A percentile compares a stretch with the other conserved stretches of the same genome.
Evolutionary conservation across 176 grass and related monocot species (phyloP).

Genomic region (Aegilops sharonensis): DNA sequence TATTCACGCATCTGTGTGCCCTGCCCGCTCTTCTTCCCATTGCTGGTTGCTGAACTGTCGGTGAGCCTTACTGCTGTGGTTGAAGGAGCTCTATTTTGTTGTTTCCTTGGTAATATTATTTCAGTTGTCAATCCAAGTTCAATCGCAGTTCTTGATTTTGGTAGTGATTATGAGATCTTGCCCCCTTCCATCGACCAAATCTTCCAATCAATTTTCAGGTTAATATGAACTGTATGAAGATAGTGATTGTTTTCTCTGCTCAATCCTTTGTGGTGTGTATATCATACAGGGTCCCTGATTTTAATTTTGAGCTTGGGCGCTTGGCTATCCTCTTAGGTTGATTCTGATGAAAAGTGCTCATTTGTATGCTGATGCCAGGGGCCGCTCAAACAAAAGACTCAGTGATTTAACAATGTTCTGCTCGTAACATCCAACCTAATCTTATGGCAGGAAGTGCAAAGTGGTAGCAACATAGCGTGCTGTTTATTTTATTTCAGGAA

Average conservation of each 20-base stretch:
- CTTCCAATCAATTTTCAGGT: background rate
- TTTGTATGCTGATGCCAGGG: background rate
- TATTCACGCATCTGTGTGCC: background rate
- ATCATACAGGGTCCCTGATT: background rate
- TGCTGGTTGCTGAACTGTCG: background rate
- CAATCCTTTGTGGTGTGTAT: background rate
- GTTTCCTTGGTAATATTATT: background rate
- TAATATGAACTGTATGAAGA: background rate
- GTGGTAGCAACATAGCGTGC: background rate
- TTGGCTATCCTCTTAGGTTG: background rate
- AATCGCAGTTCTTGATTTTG: background rate
- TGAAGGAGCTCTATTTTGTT: background rate
- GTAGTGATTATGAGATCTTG: background rate
- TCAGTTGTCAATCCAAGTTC: background rate
- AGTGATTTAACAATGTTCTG: background rate
- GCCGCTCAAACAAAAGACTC: background rate
- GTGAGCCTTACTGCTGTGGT: background rate
- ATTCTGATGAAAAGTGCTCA: background rate
- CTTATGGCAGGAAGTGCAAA: background rate
- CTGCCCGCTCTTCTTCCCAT: background rate
- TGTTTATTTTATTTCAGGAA: background rate
- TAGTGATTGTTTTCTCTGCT: background rate
- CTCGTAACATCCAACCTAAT: background rate
- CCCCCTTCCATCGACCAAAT: background rate
- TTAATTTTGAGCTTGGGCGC: background rate